These are phyloP conservation scores for Trichocladium uniseriatum DNA, from an alignment of 495 filamentous ascomycete genomes.

Conservation along the genomic window DNA sequence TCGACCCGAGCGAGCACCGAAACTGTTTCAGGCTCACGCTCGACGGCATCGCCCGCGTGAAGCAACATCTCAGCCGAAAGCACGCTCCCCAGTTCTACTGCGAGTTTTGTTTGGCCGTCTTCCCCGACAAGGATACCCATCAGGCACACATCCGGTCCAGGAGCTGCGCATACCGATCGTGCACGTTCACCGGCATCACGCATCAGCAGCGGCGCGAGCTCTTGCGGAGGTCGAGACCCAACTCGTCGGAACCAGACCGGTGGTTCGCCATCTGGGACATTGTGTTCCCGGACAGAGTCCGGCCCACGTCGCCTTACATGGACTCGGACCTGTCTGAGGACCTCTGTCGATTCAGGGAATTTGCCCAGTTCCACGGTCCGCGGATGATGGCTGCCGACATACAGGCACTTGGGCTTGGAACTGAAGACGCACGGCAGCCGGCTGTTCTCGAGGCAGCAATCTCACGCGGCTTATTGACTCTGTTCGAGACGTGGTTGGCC, in stretches of 20 bases:
- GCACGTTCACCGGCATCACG: constrained; percentile 7
- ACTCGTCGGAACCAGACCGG: constrained; percentile 3
- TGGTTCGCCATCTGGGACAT: constrained; percentile 21
- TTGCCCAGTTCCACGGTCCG: not conserved
- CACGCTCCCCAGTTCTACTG: constrained; percentile 19
- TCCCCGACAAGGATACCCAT: constrained; percentile 8
- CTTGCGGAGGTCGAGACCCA: constrained; percentile 2
- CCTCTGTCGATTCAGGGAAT: constrained; percentile 9
- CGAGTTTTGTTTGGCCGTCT: constrained; percentile 7
- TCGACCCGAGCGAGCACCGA: constrained; percentile 8
- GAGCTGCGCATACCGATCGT: not conserved
- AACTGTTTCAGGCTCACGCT: constrained; percentile 12
- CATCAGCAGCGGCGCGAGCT: constrained; percentile 4
- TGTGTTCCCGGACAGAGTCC: constrained; percentile 11
- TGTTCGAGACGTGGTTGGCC: not conserved
- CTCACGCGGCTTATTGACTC: not conserved
- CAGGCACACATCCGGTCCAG: not conserved
- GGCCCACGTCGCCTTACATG: constrained; percentile 11
- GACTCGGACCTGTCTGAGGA: constrained; percentile 14
- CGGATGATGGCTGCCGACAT: not conserved
- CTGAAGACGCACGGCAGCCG: not conserved
- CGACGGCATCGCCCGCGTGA: constrained; percentile 10
- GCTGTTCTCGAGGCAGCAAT: not conserved
- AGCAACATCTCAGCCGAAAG: constrained; percentile 13
- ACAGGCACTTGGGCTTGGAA: not conserved